Conservation (phyloP, 495 filamentous ascomycete species). For the Xylaria acuta region DNA sequence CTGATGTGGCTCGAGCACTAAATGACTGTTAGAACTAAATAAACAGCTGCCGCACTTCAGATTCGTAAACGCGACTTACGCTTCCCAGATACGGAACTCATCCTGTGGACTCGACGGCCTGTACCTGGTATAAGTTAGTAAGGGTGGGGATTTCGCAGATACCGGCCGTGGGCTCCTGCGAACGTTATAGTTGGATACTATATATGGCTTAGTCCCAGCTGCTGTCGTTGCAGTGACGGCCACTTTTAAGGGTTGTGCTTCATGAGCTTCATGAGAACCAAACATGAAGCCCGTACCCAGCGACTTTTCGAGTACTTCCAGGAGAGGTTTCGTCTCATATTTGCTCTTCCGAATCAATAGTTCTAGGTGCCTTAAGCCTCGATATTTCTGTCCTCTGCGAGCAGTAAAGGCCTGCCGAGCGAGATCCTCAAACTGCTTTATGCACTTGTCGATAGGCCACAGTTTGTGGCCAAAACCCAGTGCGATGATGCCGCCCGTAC, state of each 20-base stretch:
- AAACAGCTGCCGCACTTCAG: not conserved
- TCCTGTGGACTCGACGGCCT: not conserved
- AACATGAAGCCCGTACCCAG: constrained; percentile 46
- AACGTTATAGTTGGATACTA: not conserved
- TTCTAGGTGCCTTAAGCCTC: constrained; percentile 17
- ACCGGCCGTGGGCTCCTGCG: not conserved
- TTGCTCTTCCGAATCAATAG: constrained; percentile 42
- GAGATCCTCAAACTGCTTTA: constrained; percentile 41
- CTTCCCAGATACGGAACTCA: constrained; percentile 58
- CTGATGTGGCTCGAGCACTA: constrained; percentile 57
- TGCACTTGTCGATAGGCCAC: constrained; percentile 48
- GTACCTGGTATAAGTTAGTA: not conserved
- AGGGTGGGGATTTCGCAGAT: constrained; percentile 25
- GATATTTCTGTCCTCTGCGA: constrained; percentile 29
- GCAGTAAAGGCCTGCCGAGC: constrained; percentile 47
- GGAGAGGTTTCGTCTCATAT: constrained; percentile 45
- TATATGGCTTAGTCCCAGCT: not conserved
- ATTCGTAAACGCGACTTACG: constrained; percentile 36
- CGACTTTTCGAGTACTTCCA: constrained; percentile 37
- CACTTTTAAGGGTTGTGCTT: not conserved
- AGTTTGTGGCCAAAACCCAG: constrained; percentile 48
- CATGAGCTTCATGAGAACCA: constrained; percentile 26
- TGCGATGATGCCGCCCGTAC: constrained; percentile 54
- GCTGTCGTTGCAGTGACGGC: not conserved
- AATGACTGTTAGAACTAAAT: not conserved